These are phyloP conservation scores for Podospora pseudocomata DNA, from an alignment of 495 filamentous ascomycete genomes.

Conservation along the genomic window DNA sequence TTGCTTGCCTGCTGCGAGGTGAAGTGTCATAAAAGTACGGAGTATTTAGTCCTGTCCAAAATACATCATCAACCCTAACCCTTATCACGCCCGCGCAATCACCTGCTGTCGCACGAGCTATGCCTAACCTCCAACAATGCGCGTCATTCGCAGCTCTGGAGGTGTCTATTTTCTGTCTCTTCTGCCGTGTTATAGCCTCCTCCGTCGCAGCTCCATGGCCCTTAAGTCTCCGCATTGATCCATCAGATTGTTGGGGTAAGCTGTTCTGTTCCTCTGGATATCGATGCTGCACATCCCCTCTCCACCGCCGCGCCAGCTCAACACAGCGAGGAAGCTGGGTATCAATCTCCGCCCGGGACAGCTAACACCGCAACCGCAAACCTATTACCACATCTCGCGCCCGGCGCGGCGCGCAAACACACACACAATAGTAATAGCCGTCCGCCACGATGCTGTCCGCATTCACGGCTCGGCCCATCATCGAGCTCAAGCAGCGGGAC, in stretches of 20 bases:
- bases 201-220: background rate
- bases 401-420: background rate
- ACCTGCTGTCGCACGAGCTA: background rate
- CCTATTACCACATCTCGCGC: background rate
- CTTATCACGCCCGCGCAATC: background rate
- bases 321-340: background rate
- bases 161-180: background rate
- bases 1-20: background rate
- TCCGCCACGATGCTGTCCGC: constrained; percentile 81
- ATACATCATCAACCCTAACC: background rate
- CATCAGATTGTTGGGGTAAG: background rate
- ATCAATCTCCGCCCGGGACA: background rate
- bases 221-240: background rate
- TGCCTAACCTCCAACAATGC: constrained; percentile 11
- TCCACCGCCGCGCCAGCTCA: background rate
- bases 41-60: no score
- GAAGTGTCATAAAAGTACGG: background rate
- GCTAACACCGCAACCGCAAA: background rate
- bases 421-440: background rate
- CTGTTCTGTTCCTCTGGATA: background rate
- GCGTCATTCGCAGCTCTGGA: constrained; percentile 8
- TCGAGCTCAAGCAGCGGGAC: constrained; percentile 93
- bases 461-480: constrained; percentile 90
- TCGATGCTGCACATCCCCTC: background rate
- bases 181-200: background rate